Conservation (phyloP, 2,329 filamentous ascomycete genomes). For the Pezicula rhizophila region DNA sequence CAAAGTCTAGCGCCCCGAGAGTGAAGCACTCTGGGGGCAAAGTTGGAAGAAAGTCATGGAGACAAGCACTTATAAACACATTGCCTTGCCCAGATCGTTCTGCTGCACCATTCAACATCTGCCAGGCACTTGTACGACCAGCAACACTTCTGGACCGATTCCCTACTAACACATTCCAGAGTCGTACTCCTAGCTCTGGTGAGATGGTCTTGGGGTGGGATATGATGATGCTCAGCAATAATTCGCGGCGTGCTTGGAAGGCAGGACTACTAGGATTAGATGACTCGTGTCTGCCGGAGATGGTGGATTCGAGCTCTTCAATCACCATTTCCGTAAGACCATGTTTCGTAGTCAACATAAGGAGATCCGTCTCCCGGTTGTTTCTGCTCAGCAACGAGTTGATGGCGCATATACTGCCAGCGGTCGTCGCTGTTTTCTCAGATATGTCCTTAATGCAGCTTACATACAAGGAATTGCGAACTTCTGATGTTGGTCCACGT, state of each 20-base stretch:
- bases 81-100: constrained; percentile 42
- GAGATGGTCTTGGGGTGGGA: constrained; percentile 58
- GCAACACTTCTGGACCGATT: constrained; percentile 49
- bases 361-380: constrained; percentile 45
- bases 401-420: constrained; percentile 69
- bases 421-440: constrained; percentile 53
- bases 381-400: constrained; percentile 38
- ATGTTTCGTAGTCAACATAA: constrained; percentile 52
- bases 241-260: constrained; percentile 50
- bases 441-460: constrained; percentile 65
- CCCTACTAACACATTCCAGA: constrained; percentile 73
- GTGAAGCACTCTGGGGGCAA: constrained; percentile 55
- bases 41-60: constrained; percentile 49
- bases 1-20: constrained; percentile 55
- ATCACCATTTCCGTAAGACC: constrained; percentile 56
- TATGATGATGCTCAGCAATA: constrained; percentile 52
- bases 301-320: constrained; percentile 52
- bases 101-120: constrained; percentile 48
- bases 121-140: constrained; percentile 65
- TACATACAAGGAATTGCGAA: constrained; percentile 56
- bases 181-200: constrained; percentile 50
- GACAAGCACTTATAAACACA: constrained; percentile 48
- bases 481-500: constrained; percentile 47
- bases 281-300: constrained; percentile 16
- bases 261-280: constrained; percentile 32